Evolutionary conservation across 306 rosid genomes (phyloP).

Genomic region (Vigna unguiculata): DNA sequence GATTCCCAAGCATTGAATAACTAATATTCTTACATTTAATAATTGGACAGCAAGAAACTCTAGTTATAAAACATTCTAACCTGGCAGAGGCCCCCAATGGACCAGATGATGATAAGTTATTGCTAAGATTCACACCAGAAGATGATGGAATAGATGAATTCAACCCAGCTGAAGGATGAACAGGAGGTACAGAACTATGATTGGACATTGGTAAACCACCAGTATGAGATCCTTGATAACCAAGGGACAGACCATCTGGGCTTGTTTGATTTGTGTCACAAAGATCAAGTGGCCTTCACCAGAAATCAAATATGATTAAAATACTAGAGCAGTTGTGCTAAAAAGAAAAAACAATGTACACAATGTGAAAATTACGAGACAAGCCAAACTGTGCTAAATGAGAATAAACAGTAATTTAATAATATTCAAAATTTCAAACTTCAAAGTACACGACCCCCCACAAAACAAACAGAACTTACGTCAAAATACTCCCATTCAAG

Average conservation of each 20-base stretch:
- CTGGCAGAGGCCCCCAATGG: slow-evolving; percentile 62
- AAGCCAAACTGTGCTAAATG: slow-evolving; percentile 28
- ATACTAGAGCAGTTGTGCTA: slow-evolving; percentile 8
- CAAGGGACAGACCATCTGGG: slow-evolving; percentile 67
- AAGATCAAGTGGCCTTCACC: slow-evolving; percentile 93
- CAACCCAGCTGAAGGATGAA: slow-evolving; percentile 69
- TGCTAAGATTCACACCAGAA: slow-evolving; percentile 71
- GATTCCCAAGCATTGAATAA: slow-evolving; percentile 6
- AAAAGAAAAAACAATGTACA: slow-evolving; percentile 12
- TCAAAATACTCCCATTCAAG: slow-evolving; percentile 72
- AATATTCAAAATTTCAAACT: slow-evolving; percentile 17
- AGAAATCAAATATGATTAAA: slow-evolving; percentile 48
- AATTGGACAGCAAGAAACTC: slow-evolving; percentile 20
- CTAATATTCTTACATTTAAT: not conserved
- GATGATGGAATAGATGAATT: slow-evolving; percentile 78
- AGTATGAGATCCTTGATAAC: slow-evolving; percentile 80
- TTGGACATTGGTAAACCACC: slow-evolving; percentile 73
- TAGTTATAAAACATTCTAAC: slow-evolving; percentile 52
- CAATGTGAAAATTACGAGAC: slow-evolving; percentile 22
- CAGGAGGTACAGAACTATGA: slow-evolving; percentile 69
- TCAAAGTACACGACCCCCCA: not conserved
- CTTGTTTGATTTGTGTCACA: slow-evolving; percentile 76
- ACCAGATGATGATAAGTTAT: slow-evolving; percentile 73
- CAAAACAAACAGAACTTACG: slow-evolving; percentile 67
- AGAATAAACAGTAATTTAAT: slow-evolving; percentile 21